These are phyloP conservation scores for Thelonectria discophora DNA, from an alignment of 2,329 filamentous ascomycete genomes.

Conservation along the genomic window DNA sequence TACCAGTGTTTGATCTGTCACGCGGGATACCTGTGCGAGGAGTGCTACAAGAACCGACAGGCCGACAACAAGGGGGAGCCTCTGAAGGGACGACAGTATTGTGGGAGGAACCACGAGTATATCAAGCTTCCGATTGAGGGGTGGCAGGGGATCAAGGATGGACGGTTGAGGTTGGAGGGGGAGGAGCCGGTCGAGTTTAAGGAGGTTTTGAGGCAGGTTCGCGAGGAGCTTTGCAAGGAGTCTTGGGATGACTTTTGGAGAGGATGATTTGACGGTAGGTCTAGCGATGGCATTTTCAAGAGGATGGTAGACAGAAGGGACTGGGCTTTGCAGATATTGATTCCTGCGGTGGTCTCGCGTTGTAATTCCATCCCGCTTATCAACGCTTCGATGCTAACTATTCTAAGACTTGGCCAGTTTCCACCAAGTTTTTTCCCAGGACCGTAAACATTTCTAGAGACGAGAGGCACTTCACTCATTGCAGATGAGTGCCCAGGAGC, in stretches of 20 bases:
- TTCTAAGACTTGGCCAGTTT: no score
- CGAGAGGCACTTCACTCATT: no score
- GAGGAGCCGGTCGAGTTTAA: slow-evolving; percentile 30
- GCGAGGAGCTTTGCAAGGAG: slow-evolving; percentile 24
- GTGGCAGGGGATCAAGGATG: slow-evolving; percentile 32
- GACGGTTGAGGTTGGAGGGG: slow-evolving; percentile 29
- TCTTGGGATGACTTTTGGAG: slow-evolving; percentile 27
- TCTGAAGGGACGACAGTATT: slow-evolving; percentile 21
- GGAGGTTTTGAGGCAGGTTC: slow-evolving; percentile 22
- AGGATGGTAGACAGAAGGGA: no score
- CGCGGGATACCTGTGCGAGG: slow-evolving; percentile 24
- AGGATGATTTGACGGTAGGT: slow-evolving; percentile 28
- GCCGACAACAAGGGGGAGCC: slow-evolving; percentile 21
- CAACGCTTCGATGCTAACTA: no score
- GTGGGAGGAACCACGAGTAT: slow-evolving; percentile 27
- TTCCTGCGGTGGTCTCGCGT: no score
- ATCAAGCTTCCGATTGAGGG: slow-evolving; percentile 33
- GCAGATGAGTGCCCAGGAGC: no score
- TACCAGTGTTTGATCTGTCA: slow-evolving; percentile 28
- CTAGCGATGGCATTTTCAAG: no score
- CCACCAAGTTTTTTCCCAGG: no score
- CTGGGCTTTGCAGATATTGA: no score
- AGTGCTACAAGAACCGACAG: slow-evolving; percentile 25
- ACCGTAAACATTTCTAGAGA: no score
- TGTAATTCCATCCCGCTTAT: no score